Evolutionary conservation across 805 yeast genomes (phyloP), one percentile per base, ranked within the genome.

Genomic region (Schwanniomyces vanrijiae): DNA sequence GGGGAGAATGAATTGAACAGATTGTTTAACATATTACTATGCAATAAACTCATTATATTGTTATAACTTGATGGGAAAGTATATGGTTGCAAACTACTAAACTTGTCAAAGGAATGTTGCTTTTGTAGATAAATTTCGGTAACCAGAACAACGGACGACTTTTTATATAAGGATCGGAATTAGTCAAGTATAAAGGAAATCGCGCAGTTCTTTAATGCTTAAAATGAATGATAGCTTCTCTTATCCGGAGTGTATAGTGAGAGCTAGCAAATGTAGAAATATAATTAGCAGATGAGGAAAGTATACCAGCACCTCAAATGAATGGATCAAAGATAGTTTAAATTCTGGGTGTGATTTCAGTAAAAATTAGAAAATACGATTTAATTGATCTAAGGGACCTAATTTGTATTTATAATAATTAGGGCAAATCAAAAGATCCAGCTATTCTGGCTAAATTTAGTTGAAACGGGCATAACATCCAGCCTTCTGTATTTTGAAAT

Each of bases 31-130:
- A 54, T 49, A 42, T 65, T 54, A 35, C 64, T 59, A 46, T 51
- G 64, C 33, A 63, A 48, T 45, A 69, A 61, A 56, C 71, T 68
- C 74, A 69, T 62, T 53, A 37, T 56, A 24, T 34, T 37, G 28
- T 41, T 20, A 22, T 20, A 34, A 33, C 43, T 39, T 21, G 19
- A 18, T 29, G 21, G 21, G 21, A 19, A 24, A 35, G 38, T 35
- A 19, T 42, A 42, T 45, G 47, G 47, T 40, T 47, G 51, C 45
- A 47, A 44, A 47, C 28, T 18, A 18, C 14, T n/a, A 37, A 10
- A 18, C 13, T 5, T 37, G 20, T 22, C 24, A 22, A 22, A 14
- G 19, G 40, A 37, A 22, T 37, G 29, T 24, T 37, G 29, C 29
- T 37, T 37, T 18, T 21, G 26, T 37, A 14, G 19, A 24, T 37